Conservation (phyloP, 176 grass and related monocot species). For the Poa annua region DNA sequence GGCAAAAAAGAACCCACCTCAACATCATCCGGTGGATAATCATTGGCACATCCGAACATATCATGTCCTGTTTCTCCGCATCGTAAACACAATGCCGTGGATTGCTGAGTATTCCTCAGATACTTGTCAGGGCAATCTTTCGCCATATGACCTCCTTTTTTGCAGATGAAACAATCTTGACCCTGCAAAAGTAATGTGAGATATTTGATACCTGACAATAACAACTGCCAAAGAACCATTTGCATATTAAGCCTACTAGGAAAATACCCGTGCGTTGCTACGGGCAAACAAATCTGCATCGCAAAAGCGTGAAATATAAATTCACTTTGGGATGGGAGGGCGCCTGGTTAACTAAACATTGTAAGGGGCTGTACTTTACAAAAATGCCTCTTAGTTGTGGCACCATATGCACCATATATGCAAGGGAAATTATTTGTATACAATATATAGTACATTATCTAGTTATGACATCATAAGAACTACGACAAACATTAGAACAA, state of each 20-base stretch:
- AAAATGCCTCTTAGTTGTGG: no score
- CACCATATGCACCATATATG: no score
- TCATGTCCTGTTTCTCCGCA: constrained; percentile 81
- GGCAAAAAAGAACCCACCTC: constrained; percentile 52
- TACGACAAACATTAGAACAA: no score
- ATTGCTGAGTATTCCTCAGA: constrained; percentile 59
- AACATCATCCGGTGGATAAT: constrained; percentile 74
- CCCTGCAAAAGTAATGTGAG: constrained; percentile 50
- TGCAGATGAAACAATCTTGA: constrained; percentile 91
- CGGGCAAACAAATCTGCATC: no score
- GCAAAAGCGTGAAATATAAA: no score
- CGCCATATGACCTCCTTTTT: constrained; percentile 83
- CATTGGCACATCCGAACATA: constrained; percentile 78
- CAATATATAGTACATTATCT: no score
- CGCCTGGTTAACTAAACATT: no score
- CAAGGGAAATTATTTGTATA: no score
- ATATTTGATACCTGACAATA: constrained; percentile 28
- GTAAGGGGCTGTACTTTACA: no score
- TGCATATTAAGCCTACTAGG: neutral
- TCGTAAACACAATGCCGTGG: constrained; percentile 68
- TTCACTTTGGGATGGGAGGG: no score
- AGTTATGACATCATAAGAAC: no score
- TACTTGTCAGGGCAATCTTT: constrained; percentile 93
- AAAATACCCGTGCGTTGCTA: no score
- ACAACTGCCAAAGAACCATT: constrained; percentile 17